Conservation (phyloP, 2,329 filamentous ascomycete species). For the Stenocarpella maydis region DNA sequence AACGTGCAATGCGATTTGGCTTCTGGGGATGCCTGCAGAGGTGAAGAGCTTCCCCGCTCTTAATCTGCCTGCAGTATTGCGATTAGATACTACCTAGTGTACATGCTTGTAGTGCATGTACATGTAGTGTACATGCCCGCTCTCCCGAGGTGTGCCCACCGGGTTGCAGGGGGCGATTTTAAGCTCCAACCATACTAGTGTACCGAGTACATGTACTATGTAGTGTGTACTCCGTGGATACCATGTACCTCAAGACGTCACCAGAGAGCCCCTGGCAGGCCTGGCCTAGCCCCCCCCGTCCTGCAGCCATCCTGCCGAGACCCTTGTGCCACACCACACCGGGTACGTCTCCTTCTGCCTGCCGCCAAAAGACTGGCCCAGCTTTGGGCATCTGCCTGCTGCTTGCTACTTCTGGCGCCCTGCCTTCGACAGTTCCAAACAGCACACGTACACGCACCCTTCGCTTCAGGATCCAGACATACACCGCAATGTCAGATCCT, state of each 20-base stretch:
- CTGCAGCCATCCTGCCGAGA: not conserved
- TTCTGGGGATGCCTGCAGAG: too few relatives aligned
- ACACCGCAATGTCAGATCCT: conserved; percentile 18
- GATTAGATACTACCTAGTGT: too few relatives aligned
- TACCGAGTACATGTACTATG: too few relatives aligned
- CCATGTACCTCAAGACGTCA: conserved; percentile 16
- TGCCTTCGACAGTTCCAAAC: not conserved
- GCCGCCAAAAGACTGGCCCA: not conserved
- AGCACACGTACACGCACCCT: too few relatives aligned
- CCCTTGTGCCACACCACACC: too few relatives aligned
- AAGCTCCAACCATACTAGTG: too few relatives aligned
- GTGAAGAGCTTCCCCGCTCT: not conserved
- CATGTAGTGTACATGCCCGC: not conserved
- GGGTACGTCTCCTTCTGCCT: not conserved
- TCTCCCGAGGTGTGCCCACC: not conserved
- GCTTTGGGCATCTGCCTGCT: not conserved
- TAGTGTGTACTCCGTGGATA: too few relatives aligned
- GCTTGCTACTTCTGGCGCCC: not conserved
- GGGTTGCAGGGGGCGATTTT: conserved; percentile 12
- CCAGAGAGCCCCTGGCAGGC: conserved; percentile 16
- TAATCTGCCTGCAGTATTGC: not conserved
- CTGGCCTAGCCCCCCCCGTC: conserved; percentile 4
- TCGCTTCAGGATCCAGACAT: not conserved
- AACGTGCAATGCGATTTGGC: too few relatives aligned
- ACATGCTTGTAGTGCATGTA: too few relatives aligned